Evolutionary conservation across 176 grass and related monocot genomes (phyloP), one percentile per base, ranked within the genome.

Genomic region (Eragrostis curvula): DNA sequence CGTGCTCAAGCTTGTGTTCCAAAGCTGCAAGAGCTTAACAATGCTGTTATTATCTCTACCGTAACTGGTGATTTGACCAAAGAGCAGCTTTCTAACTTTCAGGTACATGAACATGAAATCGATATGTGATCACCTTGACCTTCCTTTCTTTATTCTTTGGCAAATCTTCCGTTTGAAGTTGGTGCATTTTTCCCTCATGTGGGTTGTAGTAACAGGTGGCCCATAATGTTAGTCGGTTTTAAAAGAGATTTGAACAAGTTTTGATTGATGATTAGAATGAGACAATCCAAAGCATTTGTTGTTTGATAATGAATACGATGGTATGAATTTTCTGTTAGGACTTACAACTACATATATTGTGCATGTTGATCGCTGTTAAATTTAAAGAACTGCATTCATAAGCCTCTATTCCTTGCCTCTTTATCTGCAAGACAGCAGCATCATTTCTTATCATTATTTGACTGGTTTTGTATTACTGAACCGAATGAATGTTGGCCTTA

Each of bases 11-110:
- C 81, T 40, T 93, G 88, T 71, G 81, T 90, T 53, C 18, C 77
- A 70, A 94, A 97, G 82, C 79, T 97, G 32, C 94, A 97, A 53
- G 91, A 97, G 68, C 87, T 97, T 49, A 97, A 94, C 66, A 97
- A 90, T 92, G 89, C 91, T 79, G 91, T 94, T 68, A 57, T 88
- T 48, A 82, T 97, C 81, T 88, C 81, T 73, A 84, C 89, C 44
- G 43, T 94, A 63, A 88, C 63, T 63, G 81, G 58, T 75, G 71
- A 86, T 81, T 78, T 97, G 82, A 66, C 80, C 12, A 97, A 91
- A 48, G 91, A 91, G 66, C 89, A 90, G 28, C 91, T 97, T 36
- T 91, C 91, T 32, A 82, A 84, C 52, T 97, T 91, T 73, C 91
- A 97, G 91, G 94, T 97, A 75, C 77, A 57, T 82, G 21, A 52